Evolutionary conservation across 441 rosid genomes (phyloP), one percentile per base, ranked within the genome.

Genomic region (Corymbia calophylla): DNA sequence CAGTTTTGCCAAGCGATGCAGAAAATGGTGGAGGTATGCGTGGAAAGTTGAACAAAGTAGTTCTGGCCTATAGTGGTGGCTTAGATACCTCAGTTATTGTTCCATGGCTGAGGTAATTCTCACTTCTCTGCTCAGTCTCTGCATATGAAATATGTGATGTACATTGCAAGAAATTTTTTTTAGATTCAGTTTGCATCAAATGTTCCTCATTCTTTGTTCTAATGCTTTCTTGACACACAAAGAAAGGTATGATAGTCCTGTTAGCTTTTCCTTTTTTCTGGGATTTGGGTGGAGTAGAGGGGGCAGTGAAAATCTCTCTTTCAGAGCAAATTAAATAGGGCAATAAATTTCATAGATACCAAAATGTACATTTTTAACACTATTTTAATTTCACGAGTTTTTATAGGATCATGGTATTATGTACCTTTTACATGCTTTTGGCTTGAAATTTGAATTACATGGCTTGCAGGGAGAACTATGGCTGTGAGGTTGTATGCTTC

Each of bases 401-500:
- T 77, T 44, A 77, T 23, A 12, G 84, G 51, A 44, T 77, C 84
- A 7, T 23, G 51, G 10, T 44, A 23, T 44, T 77, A 77, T 77
- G 84, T 13, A 44, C 49, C 10, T 44, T 44, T 44, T 9, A 25
- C 31, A 77, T 44, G 84, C 53, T 77, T 44, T 44, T 0, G 5
- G 51, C 84, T 77, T 77, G 84, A 77, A 44, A 23, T 77, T 44
- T 44, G n/a, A 77, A 44, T 77, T 77, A 44, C 51, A 3, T 77
- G 49, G 32, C 53, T 89, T 91, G 44, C 91, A 98, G 99, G 93
- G 99, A 97, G 93, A 98, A 96, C 86, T 97, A 98, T 92, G 98
- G 98, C 35, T 98, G 99, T 89, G 99, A 98, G 93, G 99, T 98
- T 92, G 99, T 98, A 88, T 98, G 99, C 93, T 98, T 98, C 94